phyloP scores from a whole-genome alignment of 495 filamentous ascomycete species.

The Bacidia gigantensis region DNA sequence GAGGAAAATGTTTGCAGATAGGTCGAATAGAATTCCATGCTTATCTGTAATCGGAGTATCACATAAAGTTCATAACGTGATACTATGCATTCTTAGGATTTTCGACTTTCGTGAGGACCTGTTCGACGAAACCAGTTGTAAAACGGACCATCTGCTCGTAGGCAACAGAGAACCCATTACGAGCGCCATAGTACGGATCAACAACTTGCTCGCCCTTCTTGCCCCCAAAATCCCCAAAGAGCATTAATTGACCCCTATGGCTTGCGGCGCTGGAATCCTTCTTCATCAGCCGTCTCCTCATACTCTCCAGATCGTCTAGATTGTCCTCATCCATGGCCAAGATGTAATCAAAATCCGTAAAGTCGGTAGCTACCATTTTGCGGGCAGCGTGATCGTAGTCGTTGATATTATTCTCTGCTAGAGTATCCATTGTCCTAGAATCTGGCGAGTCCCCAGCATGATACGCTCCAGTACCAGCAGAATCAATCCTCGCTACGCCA shows the following conservation, averaged over 20 bases:
- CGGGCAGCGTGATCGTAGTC: conserved; percentile 67
- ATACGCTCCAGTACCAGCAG: conserved; percentile 79
- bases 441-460: conserved; percentile 58
- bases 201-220: conserved; percentile 57
- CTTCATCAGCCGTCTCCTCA: conserved; percentile 40
- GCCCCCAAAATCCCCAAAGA: conserved; percentile 74
- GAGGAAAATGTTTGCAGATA: no score
- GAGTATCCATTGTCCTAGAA: conserved; percentile 68
- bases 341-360: conserved; percentile 77
- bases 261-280: conserved; percentile 22
- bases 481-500: conserved; percentile 62
- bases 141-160: conserved; percentile 75
- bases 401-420: conserved; percentile 57
- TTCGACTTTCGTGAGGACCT: no score
- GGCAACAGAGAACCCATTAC: conserved; percentile 69
- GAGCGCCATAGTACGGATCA: conserved; percentile 86
- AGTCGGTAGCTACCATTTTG: conserved; percentile 58
- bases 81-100: no score
- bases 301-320: conserved; percentile 50
- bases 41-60: no score
- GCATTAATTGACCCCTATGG: conserved; percentile 38
- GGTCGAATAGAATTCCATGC: no score
- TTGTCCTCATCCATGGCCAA: conserved; percentile 92
- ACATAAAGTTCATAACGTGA: no score
- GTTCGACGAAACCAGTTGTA: conserved; percentile 57